phyloP scores from a whole-genome alignment of 2,329 filamentous ascomycete genomes.

The Cercospora beticola region DNA sequence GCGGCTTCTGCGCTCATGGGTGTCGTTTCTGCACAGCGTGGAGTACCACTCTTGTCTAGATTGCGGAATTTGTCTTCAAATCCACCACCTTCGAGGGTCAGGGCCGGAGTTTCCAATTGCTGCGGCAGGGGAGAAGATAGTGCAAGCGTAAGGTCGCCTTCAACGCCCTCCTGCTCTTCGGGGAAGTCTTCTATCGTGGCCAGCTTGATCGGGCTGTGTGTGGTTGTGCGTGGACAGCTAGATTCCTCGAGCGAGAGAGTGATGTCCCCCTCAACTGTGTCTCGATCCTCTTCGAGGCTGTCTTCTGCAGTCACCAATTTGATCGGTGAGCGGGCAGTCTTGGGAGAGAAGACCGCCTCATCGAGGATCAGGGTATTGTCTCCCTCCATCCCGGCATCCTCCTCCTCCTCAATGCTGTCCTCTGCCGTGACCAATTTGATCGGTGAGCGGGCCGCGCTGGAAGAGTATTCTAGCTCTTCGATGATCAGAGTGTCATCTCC shows the following conservation, averaged over 20 bases:
- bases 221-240: slow-evolving; percentile 5
- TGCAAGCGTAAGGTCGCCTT: slow-evolving; percentile 14
- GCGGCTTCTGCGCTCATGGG: not conserved
- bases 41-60: slow-evolving; percentile 17
- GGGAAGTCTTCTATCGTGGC: slow-evolving; percentile 9
- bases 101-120: not conserved
- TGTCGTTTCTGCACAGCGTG: slow-evolving; percentile 37
- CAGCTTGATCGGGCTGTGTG: slow-evolving; percentile 10
- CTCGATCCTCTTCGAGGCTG: slow-evolving; percentile 1
- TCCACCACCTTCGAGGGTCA: not conserved
- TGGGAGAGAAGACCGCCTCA: not conserved
- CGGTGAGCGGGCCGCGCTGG: slow-evolving; percentile 5
- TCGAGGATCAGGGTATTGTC: slow-evolving; percentile 11
- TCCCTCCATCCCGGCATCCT: slow-evolving; percentile 9
- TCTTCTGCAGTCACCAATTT: slow-evolving; percentile 14
- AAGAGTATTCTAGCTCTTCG: not conserved
- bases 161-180: slow-evolving; percentile 5
- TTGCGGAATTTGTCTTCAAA: slow-evolving; percentile 16
- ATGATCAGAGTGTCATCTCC: slow-evolving; percentile 14
- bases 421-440: slow-evolving; percentile 15
- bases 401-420: slow-evolving; percentile 9
- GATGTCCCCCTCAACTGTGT: slow-evolving; percentile 7
- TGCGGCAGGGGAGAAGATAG: slow-evolving; percentile 5
- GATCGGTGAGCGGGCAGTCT: slow-evolving; percentile 6
- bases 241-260: slow-evolving; percentile 9